Conservation (phyloP, 2,329 filamentous ascomycete species). For the Zymoseptoria passerinii region DNA sequence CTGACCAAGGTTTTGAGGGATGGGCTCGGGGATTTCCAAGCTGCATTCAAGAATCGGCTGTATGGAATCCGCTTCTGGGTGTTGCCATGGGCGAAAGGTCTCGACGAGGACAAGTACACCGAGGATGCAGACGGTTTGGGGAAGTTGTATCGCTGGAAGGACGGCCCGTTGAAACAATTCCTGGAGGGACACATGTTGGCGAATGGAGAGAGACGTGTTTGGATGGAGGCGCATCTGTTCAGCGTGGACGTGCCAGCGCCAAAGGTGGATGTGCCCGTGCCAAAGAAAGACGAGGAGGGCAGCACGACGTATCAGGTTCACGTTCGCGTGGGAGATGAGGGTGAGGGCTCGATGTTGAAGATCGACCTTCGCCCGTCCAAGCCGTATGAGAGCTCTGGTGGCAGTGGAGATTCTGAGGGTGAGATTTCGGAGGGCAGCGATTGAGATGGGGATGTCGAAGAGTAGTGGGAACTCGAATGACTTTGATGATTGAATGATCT, state of each 20-base stretch:
- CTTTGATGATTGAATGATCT: too few relatives aligned
- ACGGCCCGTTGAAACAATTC: not conserved
- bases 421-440: not conserved
- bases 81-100: not conserved
- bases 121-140: not conserved
- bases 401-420: not conserved
- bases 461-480: too few relatives aligned
- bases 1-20: not conserved
- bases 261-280: not conserved
- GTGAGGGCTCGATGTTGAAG: not conserved
- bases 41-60: not conserved
- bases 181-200: not conserved
- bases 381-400: not conserved
- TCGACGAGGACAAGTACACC: not conserved
- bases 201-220: not conserved
- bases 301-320: not conserved
- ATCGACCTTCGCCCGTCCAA: not conserved
- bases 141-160: not conserved
- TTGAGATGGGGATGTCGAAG: not conserved
- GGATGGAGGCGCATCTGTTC: not conserved
- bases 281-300: not conserved
- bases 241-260: not conserved
- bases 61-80: not conserved
- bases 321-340: not conserved
- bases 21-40: not conserved